Percentiles rank a stretch among this genome's conserved stretches.
Evolutionary conservation across 2,329 filamentous ascomycete genomes (phyloP).

Genomic region (Fusarium brachygibbosum): DNA sequence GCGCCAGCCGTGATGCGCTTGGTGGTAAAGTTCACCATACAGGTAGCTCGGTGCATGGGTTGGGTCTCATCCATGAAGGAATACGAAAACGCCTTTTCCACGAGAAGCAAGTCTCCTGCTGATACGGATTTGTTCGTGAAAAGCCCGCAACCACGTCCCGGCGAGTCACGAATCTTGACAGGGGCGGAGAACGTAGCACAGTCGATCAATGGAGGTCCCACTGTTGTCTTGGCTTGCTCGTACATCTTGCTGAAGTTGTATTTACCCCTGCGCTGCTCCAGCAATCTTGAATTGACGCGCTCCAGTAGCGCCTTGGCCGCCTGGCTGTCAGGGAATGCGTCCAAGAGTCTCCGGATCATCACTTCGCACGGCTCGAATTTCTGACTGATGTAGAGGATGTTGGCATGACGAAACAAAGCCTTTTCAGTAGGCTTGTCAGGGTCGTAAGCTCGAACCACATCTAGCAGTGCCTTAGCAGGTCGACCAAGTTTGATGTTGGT

Average conservation of each 20-base stretch:
- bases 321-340: slow-evolving; percentile 54
- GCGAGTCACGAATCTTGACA: slow-evolving; percentile 58
- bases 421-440: not conserved
- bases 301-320: slow-evolving; percentile 49
- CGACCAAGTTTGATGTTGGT: not conserved
- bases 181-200: slow-evolving; percentile 61
- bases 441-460: not conserved
- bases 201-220: slow-evolving; percentile 59
- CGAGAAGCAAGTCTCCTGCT: slow-evolving; percentile 66
- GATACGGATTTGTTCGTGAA: slow-evolving; percentile 63
- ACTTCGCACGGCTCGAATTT: not conserved
- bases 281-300: slow-evolving; percentile 51
- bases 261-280: slow-evolving; percentile 56
- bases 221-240: slow-evolving; percentile 50
- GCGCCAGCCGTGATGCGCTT: slow-evolving; percentile 53
- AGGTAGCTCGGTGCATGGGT: slow-evolving; percentile 37
- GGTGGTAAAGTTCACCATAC: slow-evolving; percentile 53
- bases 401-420: not conserved
- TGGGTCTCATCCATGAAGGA: slow-evolving; percentile 48
- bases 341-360: slow-evolving; percentile 49
- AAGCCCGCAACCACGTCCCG: slow-evolving; percentile 61
- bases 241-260: slow-evolving; percentile 58
- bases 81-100: slow-evolving; percentile 68
- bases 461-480: not conserved
- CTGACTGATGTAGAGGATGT: not conserved